Base-by-base conservation (phyloP, 768 basidiomycete genomes). In the Termitomyces sp. region DNA sequence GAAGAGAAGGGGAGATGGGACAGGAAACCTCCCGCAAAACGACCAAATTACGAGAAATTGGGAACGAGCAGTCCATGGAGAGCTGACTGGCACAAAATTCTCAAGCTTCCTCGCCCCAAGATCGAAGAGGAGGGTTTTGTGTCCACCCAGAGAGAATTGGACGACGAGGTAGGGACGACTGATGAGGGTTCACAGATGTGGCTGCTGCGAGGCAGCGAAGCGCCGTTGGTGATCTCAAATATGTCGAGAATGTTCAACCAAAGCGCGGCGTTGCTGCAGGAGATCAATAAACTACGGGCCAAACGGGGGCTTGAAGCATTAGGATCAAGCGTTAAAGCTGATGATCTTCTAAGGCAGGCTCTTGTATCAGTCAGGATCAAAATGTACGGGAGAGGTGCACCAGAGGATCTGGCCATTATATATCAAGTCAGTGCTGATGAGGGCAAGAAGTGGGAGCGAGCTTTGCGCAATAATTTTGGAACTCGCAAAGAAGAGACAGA, bases 21-120 rank as follows among this genome's bases (percentile, higher is more conserved):
- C 51, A 73, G 87, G 56, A 91, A 87, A 54, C 95, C 96, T 16
- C 88, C 90, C 7, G 94, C 92, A 6, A 99, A 98, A 73, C 79
- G 92, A 56, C 76, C 82, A 8, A 91, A 88, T 63, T 94, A 79
- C 60, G 75, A 73, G 20, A 85, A 81, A 60, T 64, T 92, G 44
- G 85, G 81, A 5, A 86, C 83, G 0, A 68, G 75, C 54, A 87
- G 82, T 66, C 89, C 92, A 1, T 98, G 88, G 86, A 72, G 72
- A 48, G 79, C 88, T 2, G 86, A 93, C 62, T 95, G 93, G 92
- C 76, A 74, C 11, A 74, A 75, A 24, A 74, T 89, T n/a, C 78
- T 92, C n/a, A 85, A 86, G 3, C 59, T 87, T 26, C 57, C 62
- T 20, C n/a, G 46, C 5, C 40, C 41, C 18, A 63, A 22, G 14